A percentile compares a stretch with the other conserved stretches of the same genome.
Evolutionary conservation across 1,284 basidiomycete species (phyloP).

Genomic region (Sparassis latifolia): DNA sequence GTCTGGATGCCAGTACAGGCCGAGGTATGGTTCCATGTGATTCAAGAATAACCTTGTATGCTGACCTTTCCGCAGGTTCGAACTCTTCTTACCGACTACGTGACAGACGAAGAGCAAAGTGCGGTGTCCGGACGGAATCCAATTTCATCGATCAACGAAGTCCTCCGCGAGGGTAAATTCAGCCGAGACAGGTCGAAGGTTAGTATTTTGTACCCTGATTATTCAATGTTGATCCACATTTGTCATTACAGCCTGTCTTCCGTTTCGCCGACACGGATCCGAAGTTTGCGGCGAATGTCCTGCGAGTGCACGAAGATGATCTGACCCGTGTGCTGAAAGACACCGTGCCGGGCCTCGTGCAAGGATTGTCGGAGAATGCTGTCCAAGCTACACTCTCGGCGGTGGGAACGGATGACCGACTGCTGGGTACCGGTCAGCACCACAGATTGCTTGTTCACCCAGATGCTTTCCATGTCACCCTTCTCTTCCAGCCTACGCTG

Average conservation of each 20-base stretch:
- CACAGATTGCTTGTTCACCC: slow-evolving; percentile 86
- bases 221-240: not conserved
- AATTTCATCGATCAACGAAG: slow-evolving; percentile 91
- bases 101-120: slow-evolving; percentile 84
- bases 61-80: slow-evolving; percentile 51
- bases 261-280: slow-evolving; percentile 84
- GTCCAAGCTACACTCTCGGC: slow-evolving; percentile 56
- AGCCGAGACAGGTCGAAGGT: slow-evolving; percentile 78
- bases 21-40: slow-evolving; percentile 50
- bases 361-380: slow-evolving; percentile 55
- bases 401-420: slow-evolving; percentile 63
- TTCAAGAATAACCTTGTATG: slow-evolving; percentile 1
- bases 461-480: slow-evolving; percentile 92
- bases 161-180: slow-evolving; percentile 80
- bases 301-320: slow-evolving; percentile 80
- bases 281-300: slow-evolving; percentile 61
- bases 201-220: slow-evolving; percentile 5
- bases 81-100: slow-evolving; percentile 84
- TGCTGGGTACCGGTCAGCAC: slow-evolving; percentile 65
- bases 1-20: slow-evolving; percentile 90
- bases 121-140: slow-evolving; percentile 76
- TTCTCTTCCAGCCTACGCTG: slow-evolving; percentile 91
- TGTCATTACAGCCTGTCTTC: slow-evolving; percentile 67
- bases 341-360: slow-evolving; percentile 91
- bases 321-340: slow-evolving; percentile 81